phyloP scores from a whole-genome alignment of 805 yeast genomes.

The Kluyveromyces siamensis region DNA sequence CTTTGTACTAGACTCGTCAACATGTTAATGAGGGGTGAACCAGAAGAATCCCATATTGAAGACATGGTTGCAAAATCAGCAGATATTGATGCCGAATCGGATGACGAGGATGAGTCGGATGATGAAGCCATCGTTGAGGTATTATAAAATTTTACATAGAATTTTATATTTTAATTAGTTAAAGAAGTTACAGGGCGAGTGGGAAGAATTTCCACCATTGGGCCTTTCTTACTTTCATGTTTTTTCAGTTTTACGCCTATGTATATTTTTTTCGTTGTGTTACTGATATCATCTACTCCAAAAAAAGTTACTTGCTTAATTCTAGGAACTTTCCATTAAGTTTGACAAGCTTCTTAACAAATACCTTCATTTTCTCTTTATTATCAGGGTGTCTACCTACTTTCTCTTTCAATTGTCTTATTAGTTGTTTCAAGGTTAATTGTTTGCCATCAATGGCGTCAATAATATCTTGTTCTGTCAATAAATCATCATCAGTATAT shows the following conservation, averaged over 20 bases:
- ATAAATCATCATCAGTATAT: slow-evolving; percentile 23
- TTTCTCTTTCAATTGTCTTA: slow-evolving; percentile 50
- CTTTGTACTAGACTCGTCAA: slow-evolving; percentile 80
- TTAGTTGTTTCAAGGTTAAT: slow-evolving; percentile 52
- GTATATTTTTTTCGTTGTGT: too few species aligned
- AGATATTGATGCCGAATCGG: slow-evolving; percentile 33
- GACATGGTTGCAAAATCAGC: slow-evolving; percentile 39
- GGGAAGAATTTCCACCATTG: background rate
- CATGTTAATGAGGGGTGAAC: slow-evolving; percentile 87
- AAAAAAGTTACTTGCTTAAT: slow-evolving; percentile 1
- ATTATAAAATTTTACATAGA: slow-evolving; percentile 10
- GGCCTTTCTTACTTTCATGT: background rate
- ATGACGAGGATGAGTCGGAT: slow-evolving; percentile 20
- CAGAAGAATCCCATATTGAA: slow-evolving; percentile 36
- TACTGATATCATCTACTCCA: background rate
- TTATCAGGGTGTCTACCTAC: slow-evolving; percentile 57
- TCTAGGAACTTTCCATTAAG: slow-evolving; percentile 31
- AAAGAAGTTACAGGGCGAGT: too few species aligned
- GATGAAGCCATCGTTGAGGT: slow-evolving; percentile 31
- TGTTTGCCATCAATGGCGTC: slow-evolving; percentile 40
- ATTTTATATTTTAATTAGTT: too few species aligned
- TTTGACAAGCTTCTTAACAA: slow-evolving; percentile 49
- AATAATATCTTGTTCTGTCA: slow-evolving; percentile 67
- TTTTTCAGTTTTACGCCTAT: background rate
- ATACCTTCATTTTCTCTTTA: slow-evolving; percentile 46